Evolutionary conservation across 2,329 filamentous ascomycete genomes (phyloP).

Genomic region (Venturia effusa): DNA sequence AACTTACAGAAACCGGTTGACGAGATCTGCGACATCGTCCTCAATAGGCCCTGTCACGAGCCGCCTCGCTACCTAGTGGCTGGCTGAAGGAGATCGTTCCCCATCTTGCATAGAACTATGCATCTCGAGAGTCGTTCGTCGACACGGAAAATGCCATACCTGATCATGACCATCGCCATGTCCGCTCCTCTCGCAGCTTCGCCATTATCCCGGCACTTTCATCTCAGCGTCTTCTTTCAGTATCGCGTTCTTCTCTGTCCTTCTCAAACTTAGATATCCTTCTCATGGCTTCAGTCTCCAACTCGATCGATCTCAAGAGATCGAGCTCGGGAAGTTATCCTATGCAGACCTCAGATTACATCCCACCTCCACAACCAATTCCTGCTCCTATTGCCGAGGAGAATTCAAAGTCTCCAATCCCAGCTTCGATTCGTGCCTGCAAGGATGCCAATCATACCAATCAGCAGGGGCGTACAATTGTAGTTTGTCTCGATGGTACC

Average conservation of each 20-base stretch:
- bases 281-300: background rate
- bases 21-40: background rate
- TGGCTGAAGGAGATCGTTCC: background rate
- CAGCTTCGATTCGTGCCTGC: conserved; percentile 21
- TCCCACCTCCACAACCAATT: background rate
- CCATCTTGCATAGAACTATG: background rate
- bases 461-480: conserved; percentile 22
- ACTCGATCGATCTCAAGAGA: background rate
- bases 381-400: background rate
- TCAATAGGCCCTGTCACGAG: background rate
- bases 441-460: conserved; percentile 16
- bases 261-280: background rate
- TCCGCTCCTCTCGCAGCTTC: background rate
- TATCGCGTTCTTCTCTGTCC: background rate
- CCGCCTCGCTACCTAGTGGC: background rate
- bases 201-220: background rate
- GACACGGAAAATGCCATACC: background rate
- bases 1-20: background rate
- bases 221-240: background rate
- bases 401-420: conserved; percentile 13
- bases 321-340: conserved; percentile 12
- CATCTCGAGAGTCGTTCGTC: background rate
- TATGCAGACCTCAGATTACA: conserved; percentile 13
- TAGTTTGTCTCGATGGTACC: conserved; percentile 35
- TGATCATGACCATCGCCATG: background rate